Percentiles rank a stretch among this genome's conserved stretches.
These are phyloP conservation scores for Penicillium turbatum DNA, from an alignment of 495 filamentous ascomycete genomes.

Conservation along the genomic window DNA sequence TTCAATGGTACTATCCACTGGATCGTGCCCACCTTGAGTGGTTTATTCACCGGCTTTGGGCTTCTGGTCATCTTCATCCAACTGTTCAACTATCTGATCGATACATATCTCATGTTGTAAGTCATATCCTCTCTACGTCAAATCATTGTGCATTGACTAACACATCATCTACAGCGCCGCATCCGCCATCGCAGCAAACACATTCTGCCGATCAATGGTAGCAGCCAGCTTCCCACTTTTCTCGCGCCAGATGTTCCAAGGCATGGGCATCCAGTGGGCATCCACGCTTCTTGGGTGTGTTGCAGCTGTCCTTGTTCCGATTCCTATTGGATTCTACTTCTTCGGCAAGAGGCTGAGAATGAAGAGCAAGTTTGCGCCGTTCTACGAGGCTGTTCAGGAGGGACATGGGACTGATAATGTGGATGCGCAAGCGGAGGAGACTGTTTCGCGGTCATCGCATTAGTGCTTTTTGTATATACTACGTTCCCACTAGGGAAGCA, in stretches of 20 bases:
- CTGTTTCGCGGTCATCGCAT: conserved; percentile 1
- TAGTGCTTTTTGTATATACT: background rate
- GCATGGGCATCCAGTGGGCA: conserved; percentile 73
- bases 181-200: conserved; percentile 85
- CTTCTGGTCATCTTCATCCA: conserved; percentile 82
- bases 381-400: conserved; percentile 45
- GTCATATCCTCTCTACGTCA: conserved; percentile 19
- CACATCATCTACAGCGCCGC: conserved; percentile 50
- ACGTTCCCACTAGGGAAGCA: background rate
- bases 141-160: conserved; percentile 1
- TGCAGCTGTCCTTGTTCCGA: conserved; percentile 63
- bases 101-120: conserved; percentile 85
- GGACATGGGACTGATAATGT: conserved; percentile 11
- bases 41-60: conserved; percentile 57
- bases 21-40: conserved; percentile 79
- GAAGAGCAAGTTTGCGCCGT: conserved; percentile 45
- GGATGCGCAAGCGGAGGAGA: conserved; percentile 12
- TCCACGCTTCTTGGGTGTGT: conserved; percentile 72
- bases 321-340: conserved; percentile 50
- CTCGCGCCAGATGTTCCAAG: conserved; percentile 71
- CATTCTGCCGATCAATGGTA: conserved; percentile 72
- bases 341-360: conserved; percentile 34
- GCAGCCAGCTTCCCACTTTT: conserved; percentile 81
- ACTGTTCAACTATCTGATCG: conserved; percentile 80
- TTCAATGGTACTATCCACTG: conserved; percentile 68